Evolutionary conservation across 495 filamentous ascomycete genomes (phyloP).

Genomic region (Bacidia rubella): DNA sequence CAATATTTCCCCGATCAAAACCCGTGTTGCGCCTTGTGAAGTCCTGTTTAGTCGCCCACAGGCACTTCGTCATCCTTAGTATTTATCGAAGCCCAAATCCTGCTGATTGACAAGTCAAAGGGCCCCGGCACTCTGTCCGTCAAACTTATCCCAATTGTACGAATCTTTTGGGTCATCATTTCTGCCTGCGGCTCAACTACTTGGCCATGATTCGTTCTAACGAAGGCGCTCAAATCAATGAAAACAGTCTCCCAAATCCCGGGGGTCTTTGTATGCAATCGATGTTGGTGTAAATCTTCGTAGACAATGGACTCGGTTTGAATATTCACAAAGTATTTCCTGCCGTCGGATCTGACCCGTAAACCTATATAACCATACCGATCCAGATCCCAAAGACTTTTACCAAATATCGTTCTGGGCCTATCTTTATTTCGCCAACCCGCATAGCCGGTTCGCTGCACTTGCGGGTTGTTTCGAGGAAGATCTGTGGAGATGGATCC

Average conservation of each 20-base stretch:
- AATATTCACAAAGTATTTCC: constrained; percentile 87
- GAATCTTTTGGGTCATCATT: constrained; percentile 69
- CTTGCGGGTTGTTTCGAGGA: constrained; percentile 53
- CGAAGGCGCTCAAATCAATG: constrained; percentile 82
- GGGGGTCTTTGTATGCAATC: constrained; percentile 65
- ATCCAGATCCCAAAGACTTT: constrained; percentile 73
- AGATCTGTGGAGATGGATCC: constrained; percentile 79
- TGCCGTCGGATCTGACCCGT: constrained; percentile 80
- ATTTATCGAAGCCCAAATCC: constrained; percentile 61
- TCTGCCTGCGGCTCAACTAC: constrained; percentile 86
- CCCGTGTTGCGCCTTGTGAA: too few species aligned
- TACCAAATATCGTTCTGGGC: constrained; percentile 59
- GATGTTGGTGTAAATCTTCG: constrained; percentile 90
- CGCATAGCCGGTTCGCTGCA: constrained; percentile 70
- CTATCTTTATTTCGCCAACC: constrained; percentile 63
- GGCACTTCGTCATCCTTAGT: constrained; percentile 26
- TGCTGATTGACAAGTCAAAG: constrained; percentile 69
- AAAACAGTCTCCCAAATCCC: constrained; percentile 89
- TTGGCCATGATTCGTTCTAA: constrained; percentile 80
- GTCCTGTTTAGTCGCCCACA: too few species aligned
- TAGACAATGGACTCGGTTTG: constrained; percentile 87
- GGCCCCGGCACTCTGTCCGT: constrained; percentile 81
- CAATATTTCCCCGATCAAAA: too few species aligned
- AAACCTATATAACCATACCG: constrained; percentile 77
- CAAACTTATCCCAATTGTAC: constrained; percentile 72